Conservation (phyloP, 1,139 yeast species). For the Lodderomyces metapsilosis region DNA sequence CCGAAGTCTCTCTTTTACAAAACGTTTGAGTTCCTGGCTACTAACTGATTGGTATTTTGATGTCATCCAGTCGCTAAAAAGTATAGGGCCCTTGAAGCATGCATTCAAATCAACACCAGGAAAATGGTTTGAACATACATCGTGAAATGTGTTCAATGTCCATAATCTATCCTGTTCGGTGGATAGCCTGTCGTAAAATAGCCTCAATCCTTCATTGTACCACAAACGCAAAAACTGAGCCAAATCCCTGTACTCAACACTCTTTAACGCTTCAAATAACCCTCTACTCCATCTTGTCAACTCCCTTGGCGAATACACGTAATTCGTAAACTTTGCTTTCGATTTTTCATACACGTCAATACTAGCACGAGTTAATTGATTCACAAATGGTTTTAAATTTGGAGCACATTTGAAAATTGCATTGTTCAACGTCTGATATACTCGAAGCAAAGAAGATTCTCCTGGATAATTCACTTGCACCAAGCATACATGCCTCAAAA, state of each 20-base stretch:
- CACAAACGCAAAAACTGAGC: slow-evolving; percentile 60
- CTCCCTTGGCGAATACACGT: slow-evolving; percentile 87
- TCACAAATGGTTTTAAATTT: slow-evolving; percentile 52
- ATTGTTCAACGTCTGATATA: slow-evolving; percentile 58
- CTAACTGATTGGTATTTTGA: slow-evolving; percentile 60
- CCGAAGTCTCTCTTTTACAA: slow-evolving; percentile 62
- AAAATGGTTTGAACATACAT: slow-evolving; percentile 40
- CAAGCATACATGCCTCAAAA: slow-evolving; percentile 66
- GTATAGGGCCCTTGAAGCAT: slow-evolving; percentile 49
- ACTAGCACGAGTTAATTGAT: slow-evolving; percentile 63
- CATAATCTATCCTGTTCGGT: slow-evolving; percentile 46
- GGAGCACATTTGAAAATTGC: slow-evolving; percentile 69
- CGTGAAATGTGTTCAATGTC: slow-evolving; percentile 47
- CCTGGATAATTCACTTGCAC: slow-evolving; percentile 84
- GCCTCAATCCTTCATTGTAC: slow-evolving; percentile 79
- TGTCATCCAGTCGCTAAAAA: slow-evolving; percentile 75
- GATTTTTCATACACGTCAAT: slow-evolving; percentile 57
- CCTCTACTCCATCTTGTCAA: slow-evolving; percentile 87
- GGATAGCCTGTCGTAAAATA: slow-evolving; percentile 73
- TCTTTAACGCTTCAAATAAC: slow-evolving; percentile 55
- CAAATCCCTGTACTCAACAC: slow-evolving; percentile 33
- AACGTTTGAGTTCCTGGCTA: slow-evolving; percentile 46
- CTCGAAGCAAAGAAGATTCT: slow-evolving; percentile 57
- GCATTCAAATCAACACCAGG: slow-evolving; percentile 40
- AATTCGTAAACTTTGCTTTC: slow-evolving; percentile 42